Evolutionary conservation across 306 rosid species (phyloP).

Genomic region (Gillenia trifoliata): DNA sequence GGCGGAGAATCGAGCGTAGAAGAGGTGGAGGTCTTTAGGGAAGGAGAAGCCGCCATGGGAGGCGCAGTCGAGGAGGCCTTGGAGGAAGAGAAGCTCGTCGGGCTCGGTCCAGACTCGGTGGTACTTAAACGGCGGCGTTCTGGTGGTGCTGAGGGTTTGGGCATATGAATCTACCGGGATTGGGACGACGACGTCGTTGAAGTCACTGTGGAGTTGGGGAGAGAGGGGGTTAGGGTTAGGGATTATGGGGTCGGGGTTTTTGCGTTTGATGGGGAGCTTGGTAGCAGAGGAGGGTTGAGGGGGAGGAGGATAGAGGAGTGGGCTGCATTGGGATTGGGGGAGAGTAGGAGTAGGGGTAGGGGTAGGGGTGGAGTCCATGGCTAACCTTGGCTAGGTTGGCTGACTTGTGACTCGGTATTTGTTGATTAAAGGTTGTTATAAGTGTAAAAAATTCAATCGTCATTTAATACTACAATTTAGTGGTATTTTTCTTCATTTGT

Average conservation of each 20-base stretch:
- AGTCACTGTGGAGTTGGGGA: background rate
- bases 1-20: conserved; percentile 29
- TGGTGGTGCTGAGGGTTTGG: background rate
- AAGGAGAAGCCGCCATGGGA: conserved; percentile 15
- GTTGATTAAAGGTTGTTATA: no score
- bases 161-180: no score
- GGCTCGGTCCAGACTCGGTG: conserved; percentile 34
- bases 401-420: background rate
- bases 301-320: background rate
- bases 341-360: background rate
- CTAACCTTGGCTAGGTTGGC: background rate
- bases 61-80: conserved; percentile 25
- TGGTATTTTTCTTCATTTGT: no score
- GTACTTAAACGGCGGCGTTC: conserved; percentile 24
- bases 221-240: background rate
- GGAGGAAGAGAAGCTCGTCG: conserved; percentile 33
- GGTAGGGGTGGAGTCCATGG: background rate
- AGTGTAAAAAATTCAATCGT: no score
- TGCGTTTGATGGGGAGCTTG: conserved; percentile 39
- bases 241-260: background rate
- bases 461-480: no score
- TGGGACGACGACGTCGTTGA: no score
- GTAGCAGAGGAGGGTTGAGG: background rate
- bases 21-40: conserved; percentile 27
- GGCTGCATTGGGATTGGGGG: background rate